phyloP scores from a whole-genome alignment of 2,329 filamentous ascomycete species.

The Didymella exigua region DNA sequence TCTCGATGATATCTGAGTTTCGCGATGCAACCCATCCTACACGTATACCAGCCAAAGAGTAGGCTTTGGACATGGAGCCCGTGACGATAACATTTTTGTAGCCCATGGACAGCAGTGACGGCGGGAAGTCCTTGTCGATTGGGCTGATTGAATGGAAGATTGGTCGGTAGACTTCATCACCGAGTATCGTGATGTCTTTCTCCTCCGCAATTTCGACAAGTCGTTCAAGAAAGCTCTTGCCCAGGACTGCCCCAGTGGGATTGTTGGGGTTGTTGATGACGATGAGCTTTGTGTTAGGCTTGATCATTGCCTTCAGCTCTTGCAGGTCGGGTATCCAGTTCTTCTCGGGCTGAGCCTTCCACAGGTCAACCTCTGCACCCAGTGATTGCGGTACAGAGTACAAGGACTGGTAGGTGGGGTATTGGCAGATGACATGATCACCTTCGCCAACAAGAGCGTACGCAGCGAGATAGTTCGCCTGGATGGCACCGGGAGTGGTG shows the following conservation, averaged over 20 bases:
- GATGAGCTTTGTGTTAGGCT: conserved; percentile 72
- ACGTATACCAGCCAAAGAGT: conserved; percentile 79
- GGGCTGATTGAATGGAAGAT: conserved; percentile 74
- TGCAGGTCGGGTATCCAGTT: conserved; percentile 70
- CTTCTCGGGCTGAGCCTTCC: conserved; percentile 70
- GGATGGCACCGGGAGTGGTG: conserved; percentile 79
- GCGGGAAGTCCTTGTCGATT: conserved; percentile 61
- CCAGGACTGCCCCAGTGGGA: conserved; percentile 75
- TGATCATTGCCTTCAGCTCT: conserved; percentile 69
- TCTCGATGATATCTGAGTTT: conserved; percentile 65
- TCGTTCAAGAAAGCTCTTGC: conserved; percentile 62
- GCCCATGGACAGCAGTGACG: conserved; percentile 72
- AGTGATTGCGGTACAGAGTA: conserved; percentile 76
- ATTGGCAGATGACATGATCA: conserved; percentile 85
- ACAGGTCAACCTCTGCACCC: conserved; percentile 77
- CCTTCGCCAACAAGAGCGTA: conserved; percentile 73
- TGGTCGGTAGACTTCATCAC: conserved; percentile 84
- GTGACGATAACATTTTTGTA: conserved; percentile 75
- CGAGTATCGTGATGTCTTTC: conserved; percentile 69
- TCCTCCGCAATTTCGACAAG: conserved; percentile 68
- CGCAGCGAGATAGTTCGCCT: conserved; percentile 81
- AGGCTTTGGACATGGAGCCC: conserved; percentile 85
- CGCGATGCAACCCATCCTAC: conserved; percentile 82
- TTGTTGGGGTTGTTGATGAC: conserved; percentile 81
- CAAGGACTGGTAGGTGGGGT: conserved; percentile 82